A percentile compares a stretch with the other conserved stretches of the same genome.
These are phyloP conservation scores for Trichoderma atrobrunneum DNA, from an alignment of 2,329 filamentous ascomycete genomes.

Conservation along the genomic window DNA sequence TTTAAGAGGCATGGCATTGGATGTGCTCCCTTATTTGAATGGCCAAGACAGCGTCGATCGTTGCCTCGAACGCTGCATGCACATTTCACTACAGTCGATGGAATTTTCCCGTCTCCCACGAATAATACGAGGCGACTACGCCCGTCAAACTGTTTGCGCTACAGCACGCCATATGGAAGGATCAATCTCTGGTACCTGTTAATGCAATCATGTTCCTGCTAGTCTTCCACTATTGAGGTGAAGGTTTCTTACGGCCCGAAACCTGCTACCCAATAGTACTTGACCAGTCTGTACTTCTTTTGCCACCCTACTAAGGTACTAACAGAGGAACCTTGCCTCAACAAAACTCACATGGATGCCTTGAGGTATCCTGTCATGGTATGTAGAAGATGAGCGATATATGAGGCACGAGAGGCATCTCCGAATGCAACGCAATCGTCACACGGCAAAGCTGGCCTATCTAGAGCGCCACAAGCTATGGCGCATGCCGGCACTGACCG, in stretches of 20 bases:
- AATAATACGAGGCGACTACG: neutral
- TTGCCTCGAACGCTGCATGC: neutral
- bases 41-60: neutral
- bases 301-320: neutral
- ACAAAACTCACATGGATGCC: neutral
- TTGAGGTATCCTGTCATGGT: neutral
- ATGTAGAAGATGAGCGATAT: neutral
- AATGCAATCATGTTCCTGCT: neutral
- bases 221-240: neutral
- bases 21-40: neutral
- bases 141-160: neutral
- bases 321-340: neutral
- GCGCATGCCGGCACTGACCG: neutral
- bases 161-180: neutral
- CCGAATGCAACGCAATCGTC: constrained; percentile 18
- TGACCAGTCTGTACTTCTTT: neutral
- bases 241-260: neutral
- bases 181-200: neutral
- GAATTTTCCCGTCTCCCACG: neutral
- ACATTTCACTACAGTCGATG: neutral
- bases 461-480: neutral
- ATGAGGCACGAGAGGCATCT: neutral
- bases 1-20: neutral
- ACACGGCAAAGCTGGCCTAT: neutral
- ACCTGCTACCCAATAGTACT: neutral